Conservation (phyloP, 208 protist genomes). For the Leishmania amazonensis region DNA sequence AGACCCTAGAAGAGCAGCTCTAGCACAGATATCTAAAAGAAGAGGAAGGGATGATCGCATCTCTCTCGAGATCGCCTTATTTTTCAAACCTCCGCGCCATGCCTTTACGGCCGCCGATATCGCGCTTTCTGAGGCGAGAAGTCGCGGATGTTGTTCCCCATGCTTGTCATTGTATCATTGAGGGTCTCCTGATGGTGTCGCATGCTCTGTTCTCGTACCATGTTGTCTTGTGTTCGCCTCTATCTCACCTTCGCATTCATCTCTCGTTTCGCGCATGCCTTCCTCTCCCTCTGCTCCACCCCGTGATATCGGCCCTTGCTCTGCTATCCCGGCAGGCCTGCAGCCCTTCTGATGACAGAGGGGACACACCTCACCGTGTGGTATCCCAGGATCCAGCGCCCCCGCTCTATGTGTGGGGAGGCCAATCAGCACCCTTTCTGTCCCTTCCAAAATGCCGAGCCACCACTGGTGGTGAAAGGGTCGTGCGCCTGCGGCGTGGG, state of each 20-base stretch:
- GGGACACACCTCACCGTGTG: neutral
- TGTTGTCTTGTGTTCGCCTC: neutral
- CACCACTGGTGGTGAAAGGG: neutral
- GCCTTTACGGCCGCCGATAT: no score
- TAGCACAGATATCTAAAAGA: slow-evolving; percentile 8
- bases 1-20: slow-evolving; percentile 65
- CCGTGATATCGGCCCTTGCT: neutral
- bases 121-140: no score
- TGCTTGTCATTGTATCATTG: neutral
- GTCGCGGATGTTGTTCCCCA: neutral
- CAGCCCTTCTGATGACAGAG: neutral
- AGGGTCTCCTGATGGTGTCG: neutral
- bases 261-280: neutral
- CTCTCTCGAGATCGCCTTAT: neutral
- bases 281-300: slow-evolving; percentile 7
- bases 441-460: neutral
- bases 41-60: neutral
- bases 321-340: neutral
- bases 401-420: neutral
- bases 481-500: neutral
- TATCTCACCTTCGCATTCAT: neutral
- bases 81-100: neutral
- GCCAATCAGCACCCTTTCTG: neutral
- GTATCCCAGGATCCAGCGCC: neutral
- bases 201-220: neutral